Percentiles rank a stretch among this genome's conserved stretches.
Evolutionary conservation across 805 yeast genomes (phyloP).

Genomic region (Kluyveromyces starmeri): DNA sequence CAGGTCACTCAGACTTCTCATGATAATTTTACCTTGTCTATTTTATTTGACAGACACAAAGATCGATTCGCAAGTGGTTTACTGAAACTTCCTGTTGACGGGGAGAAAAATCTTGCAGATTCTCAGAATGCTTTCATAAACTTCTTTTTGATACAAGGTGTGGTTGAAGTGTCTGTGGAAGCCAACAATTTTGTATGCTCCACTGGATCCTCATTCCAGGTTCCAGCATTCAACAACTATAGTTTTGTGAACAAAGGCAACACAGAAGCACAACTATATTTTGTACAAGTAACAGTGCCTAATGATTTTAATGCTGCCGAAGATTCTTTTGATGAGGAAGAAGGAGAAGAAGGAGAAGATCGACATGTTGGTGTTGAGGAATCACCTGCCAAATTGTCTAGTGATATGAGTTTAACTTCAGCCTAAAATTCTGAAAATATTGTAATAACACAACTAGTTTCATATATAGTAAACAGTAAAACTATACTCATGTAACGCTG

Average conservation of each 20-base stretch:
- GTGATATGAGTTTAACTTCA: slow-evolving; percentile 19
- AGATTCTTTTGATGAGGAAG: not conserved
- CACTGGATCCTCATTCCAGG: slow-evolving; percentile 69
- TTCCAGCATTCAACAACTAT: slow-evolving; percentile 72
- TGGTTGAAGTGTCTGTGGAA: slow-evolving; percentile 56
- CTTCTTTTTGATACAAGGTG: slow-evolving; percentile 67
- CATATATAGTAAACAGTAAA: not conserved
- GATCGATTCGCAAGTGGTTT: slow-evolving; percentile 68
- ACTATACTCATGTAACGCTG: not conserved
- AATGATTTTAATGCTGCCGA: slow-evolving; percentile 4
- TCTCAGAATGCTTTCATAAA: slow-evolving; percentile 51
- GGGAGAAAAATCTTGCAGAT: slow-evolving; percentile 55
- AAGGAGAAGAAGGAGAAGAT: not conserved
- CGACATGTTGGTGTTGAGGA: not conserved
- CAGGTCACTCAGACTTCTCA: slow-evolving; percentile 33
- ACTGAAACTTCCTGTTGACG: slow-evolving; percentile 56
- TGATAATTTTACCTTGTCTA: slow-evolving; percentile 52
- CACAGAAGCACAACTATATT: slow-evolving; percentile 54
- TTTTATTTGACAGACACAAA: slow-evolving; percentile 53
- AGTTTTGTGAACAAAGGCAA: slow-evolving; percentile 56
- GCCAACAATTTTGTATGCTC: slow-evolving; percentile 51
- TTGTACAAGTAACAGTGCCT: slow-evolving; percentile 51
- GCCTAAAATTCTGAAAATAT: slow-evolving; percentile 4
- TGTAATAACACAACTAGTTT: slow-evolving; percentile 4
- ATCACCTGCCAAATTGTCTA: slow-evolving; percentile 7